Percentiles rank a stretch among this genome's conserved stretches.
Conservation (phyloP, 257 asterid species). For the Agastache rugosa region DNA sequence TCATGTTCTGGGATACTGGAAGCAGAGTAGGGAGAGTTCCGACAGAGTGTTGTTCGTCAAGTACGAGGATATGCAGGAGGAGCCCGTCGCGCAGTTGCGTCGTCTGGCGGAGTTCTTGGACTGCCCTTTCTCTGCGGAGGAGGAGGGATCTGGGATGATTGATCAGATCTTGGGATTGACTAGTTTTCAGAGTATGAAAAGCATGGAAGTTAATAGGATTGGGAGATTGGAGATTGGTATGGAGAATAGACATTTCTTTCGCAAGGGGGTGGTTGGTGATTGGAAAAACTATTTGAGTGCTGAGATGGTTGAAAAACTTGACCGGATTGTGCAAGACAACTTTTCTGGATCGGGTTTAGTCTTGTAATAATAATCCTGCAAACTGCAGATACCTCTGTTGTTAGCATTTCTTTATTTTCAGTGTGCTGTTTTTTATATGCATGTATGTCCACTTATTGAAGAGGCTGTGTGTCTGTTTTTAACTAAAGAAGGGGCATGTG, state of each 20-base stretch:
- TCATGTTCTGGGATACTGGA: slow-evolving; percentile 44
- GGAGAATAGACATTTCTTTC: slow-evolving; percentile 39
- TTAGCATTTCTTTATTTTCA: too few relatives aligned
- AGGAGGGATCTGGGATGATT: slow-evolving; percentile 34
- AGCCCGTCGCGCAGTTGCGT: slow-evolving; percentile 6
- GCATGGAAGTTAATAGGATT: slow-evolving; percentile 39
- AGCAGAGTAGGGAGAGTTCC: slow-evolving; percentile 24
- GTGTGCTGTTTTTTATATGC: too few relatives aligned
- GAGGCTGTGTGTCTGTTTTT: too few relatives aligned
- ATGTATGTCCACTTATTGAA: too few relatives aligned
- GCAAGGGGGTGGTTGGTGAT: slow-evolving; percentile 43
- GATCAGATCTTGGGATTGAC: slow-evolving; percentile 38
- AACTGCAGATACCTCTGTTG: too few relatives aligned
- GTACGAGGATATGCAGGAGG: slow-evolving; percentile 43
- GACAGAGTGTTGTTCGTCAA: slow-evolving; percentile 36
- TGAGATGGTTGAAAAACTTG: slow-evolving; percentile 37
- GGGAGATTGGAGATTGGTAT: slow-evolving; percentile 32
- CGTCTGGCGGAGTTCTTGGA: slow-evolving; percentile 41
- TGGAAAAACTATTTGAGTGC: slow-evolving; percentile 34
- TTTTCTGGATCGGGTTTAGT: slow-evolving; percentile 40
- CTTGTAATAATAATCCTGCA: slow-evolving; percentile 1
- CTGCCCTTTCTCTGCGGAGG: slow-evolving; percentile 32
- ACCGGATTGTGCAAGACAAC: slow-evolving; percentile 34
- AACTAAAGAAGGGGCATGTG: too few relatives aligned
- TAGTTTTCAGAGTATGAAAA: slow-evolving; percentile 40